Conservation (phyloP, 257 asterid species). For the Prunella vulgaris region DNA sequence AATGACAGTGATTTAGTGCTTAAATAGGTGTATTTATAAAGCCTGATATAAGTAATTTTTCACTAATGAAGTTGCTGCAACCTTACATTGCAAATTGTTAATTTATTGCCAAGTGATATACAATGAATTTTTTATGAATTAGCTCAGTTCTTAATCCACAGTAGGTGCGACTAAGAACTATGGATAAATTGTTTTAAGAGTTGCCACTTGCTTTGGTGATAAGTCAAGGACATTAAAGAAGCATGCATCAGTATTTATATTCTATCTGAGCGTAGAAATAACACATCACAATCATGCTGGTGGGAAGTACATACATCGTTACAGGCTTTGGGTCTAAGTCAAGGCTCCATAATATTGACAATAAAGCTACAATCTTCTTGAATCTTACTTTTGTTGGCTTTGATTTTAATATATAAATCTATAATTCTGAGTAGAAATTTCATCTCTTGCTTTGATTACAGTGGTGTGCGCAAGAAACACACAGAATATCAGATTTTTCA, state of each 20-base stretch:
- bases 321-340: not conserved
- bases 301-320: not conserved
- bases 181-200: too few species aligned
- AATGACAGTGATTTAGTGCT: not conserved
- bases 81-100: not conserved
- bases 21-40: constrained; percentile 5
- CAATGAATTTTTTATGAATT: not conserved
- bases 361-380: too few species aligned
- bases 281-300: not conserved
- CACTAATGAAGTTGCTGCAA: not conserved
- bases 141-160: not conserved
- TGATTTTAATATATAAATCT: too few species aligned
- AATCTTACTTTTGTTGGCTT: not conserved
- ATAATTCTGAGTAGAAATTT: too few species aligned
- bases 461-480: not conserved
- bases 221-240: not conserved
- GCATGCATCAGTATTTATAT: not conserved
- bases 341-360: too few species aligned
- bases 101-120: not conserved
- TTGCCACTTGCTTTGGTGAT: too few species aligned
- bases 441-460: not conserved
- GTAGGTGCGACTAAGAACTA: too few species aligned
- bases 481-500: not conserved
- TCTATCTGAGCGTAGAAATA: not conserved
- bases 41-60: not conserved